Evolutionary conservation across 352 stramenopile genomes (phyloP).

Genomic region (Pythium biforme): DNA sequence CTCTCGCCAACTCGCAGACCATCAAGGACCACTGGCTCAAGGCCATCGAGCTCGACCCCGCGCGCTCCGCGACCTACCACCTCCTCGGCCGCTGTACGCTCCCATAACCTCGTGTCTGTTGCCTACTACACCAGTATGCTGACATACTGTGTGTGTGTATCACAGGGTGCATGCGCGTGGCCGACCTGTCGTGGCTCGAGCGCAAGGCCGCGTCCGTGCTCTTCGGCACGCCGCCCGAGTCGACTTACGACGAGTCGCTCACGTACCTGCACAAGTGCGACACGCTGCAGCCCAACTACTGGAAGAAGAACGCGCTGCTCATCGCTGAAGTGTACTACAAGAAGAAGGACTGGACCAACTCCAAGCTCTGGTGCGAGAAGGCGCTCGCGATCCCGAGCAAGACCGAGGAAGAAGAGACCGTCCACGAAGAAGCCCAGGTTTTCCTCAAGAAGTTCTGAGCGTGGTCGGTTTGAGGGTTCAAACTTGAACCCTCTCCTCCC

Average conservation of each 20-base stretch:
- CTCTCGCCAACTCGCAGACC: conserved; percentile 78
- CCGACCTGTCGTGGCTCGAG: conserved; percentile 84
- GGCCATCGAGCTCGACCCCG: conserved; percentile 70
- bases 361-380: conserved; percentile 75
- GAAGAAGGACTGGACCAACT: conserved; percentile 56
- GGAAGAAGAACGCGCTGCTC: conserved; percentile 84
- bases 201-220: conserved; percentile 79
- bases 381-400: conserved; percentile 52
- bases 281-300: conserved; percentile 62
- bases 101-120: too few species aligned
- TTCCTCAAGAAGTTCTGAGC: conserved; percentile 43
- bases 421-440: conserved; percentile 65
- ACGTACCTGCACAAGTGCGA: conserved; percentile 77
- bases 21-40: conserved; percentile 85
- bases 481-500: neutral
- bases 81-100: conserved; percentile 69
- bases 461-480: neutral
- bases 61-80: conserved; percentile 73
- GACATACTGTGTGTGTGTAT: neutral
- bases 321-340: conserved; percentile 85
- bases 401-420: conserved; percentile 66
- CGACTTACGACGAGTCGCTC: conserved; percentile 82
- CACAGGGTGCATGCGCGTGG: conserved; percentile 78
- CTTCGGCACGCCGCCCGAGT: conserved; percentile 77
- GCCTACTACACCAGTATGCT: too few species aligned